A percentile compares a stretch with the other conserved stretches of the same genome.
Evolutionary conservation across 2,329 filamentous ascomycete species (phyloP).

Genomic region (Amauroascus verrucosus): DNA sequence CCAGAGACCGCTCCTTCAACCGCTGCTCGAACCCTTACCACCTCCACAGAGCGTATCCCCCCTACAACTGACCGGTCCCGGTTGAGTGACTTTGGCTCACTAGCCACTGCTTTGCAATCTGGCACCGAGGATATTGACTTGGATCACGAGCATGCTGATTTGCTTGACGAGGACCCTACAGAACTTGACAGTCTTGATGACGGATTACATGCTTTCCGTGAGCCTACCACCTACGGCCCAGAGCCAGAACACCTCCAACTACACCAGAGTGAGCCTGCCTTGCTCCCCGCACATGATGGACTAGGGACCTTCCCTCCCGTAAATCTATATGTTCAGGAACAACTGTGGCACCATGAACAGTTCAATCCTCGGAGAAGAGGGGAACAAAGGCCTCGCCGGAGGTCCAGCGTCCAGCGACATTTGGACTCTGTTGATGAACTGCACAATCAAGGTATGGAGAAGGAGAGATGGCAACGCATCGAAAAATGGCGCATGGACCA

Average conservation of each 20-base stretch:
- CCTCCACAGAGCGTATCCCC: conserved; percentile 53
- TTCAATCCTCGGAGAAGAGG: conserved; percentile 61
- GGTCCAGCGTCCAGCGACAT: conserved; percentile 49
- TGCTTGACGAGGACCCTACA: conserved; percentile 51
- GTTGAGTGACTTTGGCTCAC: conserved; percentile 69
- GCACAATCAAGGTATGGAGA: conserved; percentile 49
- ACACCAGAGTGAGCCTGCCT: conserved; percentile 50
- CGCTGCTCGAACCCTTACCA: conserved; percentile 58
- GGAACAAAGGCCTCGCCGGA: conserved; percentile 38
- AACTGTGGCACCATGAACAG: conserved; percentile 79
- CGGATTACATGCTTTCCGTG: conserved; percentile 77
- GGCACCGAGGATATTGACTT: conserved; percentile 36
- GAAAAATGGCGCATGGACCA: conserved; percentile 90
- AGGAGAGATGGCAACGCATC: conserved; percentile 71
- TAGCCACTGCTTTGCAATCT: conserved; percentile 44
- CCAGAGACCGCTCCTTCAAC: conserved; percentile 45
- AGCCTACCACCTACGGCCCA: conserved; percentile 33
- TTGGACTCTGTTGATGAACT: conserved; percentile 49
- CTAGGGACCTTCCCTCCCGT: conserved; percentile 70
- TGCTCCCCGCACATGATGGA: conserved; percentile 87
- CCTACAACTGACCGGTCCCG: conserved; percentile 61
- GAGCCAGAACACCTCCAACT: conserved; percentile 14
- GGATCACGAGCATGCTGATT: conserved; percentile 47
- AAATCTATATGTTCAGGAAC: conserved; percentile 59
- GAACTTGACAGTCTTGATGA: conserved; percentile 92